Conservation (phyloP, 768 basidiomycete species). For the Pleurotus eryngii region DNA sequence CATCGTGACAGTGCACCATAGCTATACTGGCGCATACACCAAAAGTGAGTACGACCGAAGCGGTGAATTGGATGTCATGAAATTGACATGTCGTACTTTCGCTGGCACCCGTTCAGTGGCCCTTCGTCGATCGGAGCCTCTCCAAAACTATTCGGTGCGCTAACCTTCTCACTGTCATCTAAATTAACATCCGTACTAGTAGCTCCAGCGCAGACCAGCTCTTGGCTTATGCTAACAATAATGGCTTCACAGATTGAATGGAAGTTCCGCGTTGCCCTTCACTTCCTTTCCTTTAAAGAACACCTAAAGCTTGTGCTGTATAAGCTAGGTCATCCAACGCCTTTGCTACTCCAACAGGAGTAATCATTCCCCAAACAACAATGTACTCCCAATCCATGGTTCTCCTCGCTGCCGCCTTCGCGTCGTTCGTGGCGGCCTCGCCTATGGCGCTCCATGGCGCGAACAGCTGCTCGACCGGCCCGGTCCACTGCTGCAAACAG, state of each 20-base stretch:
- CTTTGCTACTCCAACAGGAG: background rate
- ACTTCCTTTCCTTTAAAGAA: background rate
- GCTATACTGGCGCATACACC: too few species aligned
- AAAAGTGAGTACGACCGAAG: too few species aligned
- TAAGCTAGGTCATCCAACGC: background rate
- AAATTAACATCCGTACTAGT: too few species aligned
- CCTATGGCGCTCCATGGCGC: background rate
- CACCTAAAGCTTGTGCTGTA: too few species aligned
- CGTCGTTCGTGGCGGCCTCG: background rate
- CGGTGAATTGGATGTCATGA: too few species aligned
- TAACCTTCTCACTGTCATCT: too few species aligned
- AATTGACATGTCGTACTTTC: too few species aligned
- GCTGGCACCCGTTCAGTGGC: too few species aligned
- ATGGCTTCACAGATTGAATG: background rate
- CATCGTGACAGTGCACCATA: too few species aligned
- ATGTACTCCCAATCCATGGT: background rate
- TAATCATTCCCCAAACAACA: background rate
- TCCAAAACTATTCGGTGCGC: too few species aligned
- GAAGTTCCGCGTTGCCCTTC: background rate
- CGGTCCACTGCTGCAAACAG: slow-evolving; percentile 1
- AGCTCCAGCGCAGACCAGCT: background rate
- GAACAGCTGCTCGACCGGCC: slow-evolving; percentile 1
- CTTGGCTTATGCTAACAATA: too few species aligned
- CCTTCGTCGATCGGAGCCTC: too few species aligned
- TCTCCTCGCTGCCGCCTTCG: slow-evolving; percentile 5